phyloP scores from a whole-genome alignment of 148 eudicot genomes.

The Hydrangea macrophylla region DNA sequence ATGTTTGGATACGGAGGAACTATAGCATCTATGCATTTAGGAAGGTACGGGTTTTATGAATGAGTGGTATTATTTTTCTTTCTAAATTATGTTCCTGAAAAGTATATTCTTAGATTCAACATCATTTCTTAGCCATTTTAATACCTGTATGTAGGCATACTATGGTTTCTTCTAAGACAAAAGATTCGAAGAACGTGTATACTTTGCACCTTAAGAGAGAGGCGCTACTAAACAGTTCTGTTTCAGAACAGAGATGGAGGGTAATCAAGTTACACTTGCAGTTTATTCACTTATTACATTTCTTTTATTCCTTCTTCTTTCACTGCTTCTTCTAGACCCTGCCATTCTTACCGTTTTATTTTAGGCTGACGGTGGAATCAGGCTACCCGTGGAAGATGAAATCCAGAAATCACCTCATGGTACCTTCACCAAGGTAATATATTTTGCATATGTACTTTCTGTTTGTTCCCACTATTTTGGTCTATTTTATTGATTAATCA shows the following conservation, averaged over 20 bases:
- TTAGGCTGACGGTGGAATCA: constrained; percentile 63
- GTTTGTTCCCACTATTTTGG: neutral
- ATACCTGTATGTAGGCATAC: constrained; percentile 38
- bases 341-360: constrained; percentile 2
- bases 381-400: constrained; percentile 52
- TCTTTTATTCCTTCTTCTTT: constrained; percentile 1
- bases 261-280: constrained; percentile 26
- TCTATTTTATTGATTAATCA: neutral
- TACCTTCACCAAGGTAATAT: constrained; percentile 67
- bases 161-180: constrained; percentile 62
- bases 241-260: constrained; percentile 51
- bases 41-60: constrained; percentile 40
- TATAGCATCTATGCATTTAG: constrained; percentile 77
- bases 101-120: neutral
- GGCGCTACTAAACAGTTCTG: constrained; percentile 43
- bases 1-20: constrained; percentile 88
- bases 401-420: constrained; percentile 43
- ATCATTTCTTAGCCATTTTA: neutral
- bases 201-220: constrained; percentile 56
- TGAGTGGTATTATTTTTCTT: neutral
- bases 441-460: neutral
- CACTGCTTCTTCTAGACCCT: neutral
- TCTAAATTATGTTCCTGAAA: neutral
- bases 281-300: neutral
- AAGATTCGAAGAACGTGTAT: constrained; percentile 46